Evolutionary conservation across 208 protist species (phyloP).

Genomic region (Crithidia bombi): DNA sequence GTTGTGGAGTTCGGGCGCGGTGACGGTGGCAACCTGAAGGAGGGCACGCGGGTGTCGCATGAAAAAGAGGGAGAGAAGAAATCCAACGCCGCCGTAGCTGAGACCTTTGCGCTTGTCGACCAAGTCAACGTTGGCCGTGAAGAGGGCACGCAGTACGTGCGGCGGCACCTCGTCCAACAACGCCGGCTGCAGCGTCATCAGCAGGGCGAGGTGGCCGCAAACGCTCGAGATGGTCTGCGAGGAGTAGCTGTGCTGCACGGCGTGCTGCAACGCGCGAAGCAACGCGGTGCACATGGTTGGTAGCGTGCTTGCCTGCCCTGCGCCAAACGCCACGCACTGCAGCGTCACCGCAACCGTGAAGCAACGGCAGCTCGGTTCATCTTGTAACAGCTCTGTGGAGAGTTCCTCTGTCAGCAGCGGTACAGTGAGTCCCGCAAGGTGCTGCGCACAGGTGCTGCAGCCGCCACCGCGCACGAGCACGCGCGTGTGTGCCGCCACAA

Average conservation of each 20-base stretch:
- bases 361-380: conserved; percentile 24
- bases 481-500: conserved; percentile 12
- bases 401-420: conserved; percentile 13
- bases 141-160: conserved; percentile 19
- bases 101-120: conserved; percentile 15
- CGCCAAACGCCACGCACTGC: neutral
- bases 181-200: conserved; percentile 14
- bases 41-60: conserved; percentile 15
- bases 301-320: neutral
- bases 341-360: conserved; percentile 8
- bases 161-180: conserved; percentile 11
- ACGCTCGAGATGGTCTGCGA: conserved; percentile 34
- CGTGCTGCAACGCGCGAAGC: conserved; percentile 10
- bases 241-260: conserved; percentile 9
- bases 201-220: conserved; percentile 10
- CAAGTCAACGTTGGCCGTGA: conserved; percentile 7
- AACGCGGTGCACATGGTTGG: neutral
- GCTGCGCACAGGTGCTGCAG: neutral
- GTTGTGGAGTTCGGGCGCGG: neutral
- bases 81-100: conserved; percentile 23
- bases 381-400: conserved; percentile 20
- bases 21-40: conserved; percentile 3
- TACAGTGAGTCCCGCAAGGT: conserved; percentile 1
- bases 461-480: conserved; percentile 4
- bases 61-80: conserved; percentile 25